A percentile compares a stretch with the other conserved stretches of the same genome.
Conservation (phyloP, 2,329 filamentous ascomycete species). For the Trichoderma sp. region DNA sequence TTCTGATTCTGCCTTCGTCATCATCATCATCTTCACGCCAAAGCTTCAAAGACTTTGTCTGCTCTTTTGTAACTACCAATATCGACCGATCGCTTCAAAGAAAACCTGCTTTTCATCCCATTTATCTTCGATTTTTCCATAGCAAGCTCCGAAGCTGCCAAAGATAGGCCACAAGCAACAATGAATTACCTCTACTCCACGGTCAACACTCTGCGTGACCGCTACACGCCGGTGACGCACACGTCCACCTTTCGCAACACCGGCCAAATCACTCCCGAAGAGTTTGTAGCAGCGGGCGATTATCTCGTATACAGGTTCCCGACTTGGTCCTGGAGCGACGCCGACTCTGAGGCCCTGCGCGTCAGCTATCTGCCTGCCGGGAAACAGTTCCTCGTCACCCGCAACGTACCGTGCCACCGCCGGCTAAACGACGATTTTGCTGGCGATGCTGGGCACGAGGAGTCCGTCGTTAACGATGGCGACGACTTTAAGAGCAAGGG, state of each 20-base stretch:
- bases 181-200: conserved; percentile 95
- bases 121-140: not conserved
- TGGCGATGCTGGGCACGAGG: conserved; percentile 82
- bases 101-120: not conserved
- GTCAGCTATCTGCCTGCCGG: conserved; percentile 80
- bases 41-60: not conserved
- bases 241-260: conserved; percentile 92
- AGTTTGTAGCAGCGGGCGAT: conserved; percentile 94
- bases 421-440: conserved; percentile 93
- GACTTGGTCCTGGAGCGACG: conserved; percentile 95
- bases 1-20: not conserved
- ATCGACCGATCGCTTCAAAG: not conserved
- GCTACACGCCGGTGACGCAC: conserved; percentile 84
- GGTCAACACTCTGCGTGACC: conserved; percentile 88
- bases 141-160: not conserved
- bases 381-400: conserved; percentile 95
- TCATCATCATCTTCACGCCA: not conserved
- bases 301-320: conserved; percentile 99
- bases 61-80: not conserved
- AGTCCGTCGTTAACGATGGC: conserved; percentile 81
- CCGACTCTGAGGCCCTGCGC: conserved; percentile 77
- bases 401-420: conserved; percentile 90
- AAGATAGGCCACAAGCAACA: not conserved
- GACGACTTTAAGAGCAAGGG: conserved; percentile 60
- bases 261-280: conserved; percentile 94